phyloP scores from a whole-genome alignment of 1,284 basidiomycete genomes.

The Takashimella tepidaria region DNA sequence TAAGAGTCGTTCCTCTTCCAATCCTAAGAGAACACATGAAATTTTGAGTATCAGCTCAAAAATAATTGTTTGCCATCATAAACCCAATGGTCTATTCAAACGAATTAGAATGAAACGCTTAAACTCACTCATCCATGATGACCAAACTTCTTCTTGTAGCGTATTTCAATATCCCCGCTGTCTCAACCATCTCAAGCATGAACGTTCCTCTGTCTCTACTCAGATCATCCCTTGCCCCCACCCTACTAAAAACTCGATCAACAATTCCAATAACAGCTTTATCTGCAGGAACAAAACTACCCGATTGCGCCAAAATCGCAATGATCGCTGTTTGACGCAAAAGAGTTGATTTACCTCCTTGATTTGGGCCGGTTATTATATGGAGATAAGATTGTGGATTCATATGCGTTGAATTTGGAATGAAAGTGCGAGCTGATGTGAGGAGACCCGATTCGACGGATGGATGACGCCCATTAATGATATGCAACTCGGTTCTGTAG shows the following conservation, averaged over 20 bases:
- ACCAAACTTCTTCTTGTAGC: constrained; percentile 80
- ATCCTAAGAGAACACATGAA: constrained; percentile 45
- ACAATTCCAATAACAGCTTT: constrained; percentile 74
- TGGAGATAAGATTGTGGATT: constrained; percentile 58
- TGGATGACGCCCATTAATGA: constrained; percentile 81
- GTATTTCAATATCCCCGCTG: constrained; percentile 57
- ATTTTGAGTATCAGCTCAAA: not conserved
- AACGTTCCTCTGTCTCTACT: constrained; percentile 91
- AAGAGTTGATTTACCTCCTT: constrained; percentile 88
- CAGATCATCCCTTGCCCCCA: constrained; percentile 95
- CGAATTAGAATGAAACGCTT: not conserved
- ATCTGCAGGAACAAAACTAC: constrained; percentile 87
- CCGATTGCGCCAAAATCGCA: constrained; percentile 83
- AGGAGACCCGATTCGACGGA: constrained; percentile 86
- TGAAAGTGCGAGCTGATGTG: constrained; percentile 67
- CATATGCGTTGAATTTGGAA: constrained; percentile 72
- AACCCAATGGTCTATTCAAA: not conserved
- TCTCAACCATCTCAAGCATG: constrained; percentile 53
- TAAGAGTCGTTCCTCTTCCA: constrained; percentile 86
- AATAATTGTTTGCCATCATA: not conserved
- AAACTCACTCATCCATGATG: constrained; percentile 78
- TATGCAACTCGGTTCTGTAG: constrained; percentile 59
- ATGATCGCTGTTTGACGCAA: constrained; percentile 89
- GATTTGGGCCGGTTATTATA: constrained; percentile 92
- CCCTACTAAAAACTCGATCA: constrained; percentile 84